Conservation (phyloP, 495 filamentous ascomycete genomes). For the Pyrenula aspistea region DNA sequence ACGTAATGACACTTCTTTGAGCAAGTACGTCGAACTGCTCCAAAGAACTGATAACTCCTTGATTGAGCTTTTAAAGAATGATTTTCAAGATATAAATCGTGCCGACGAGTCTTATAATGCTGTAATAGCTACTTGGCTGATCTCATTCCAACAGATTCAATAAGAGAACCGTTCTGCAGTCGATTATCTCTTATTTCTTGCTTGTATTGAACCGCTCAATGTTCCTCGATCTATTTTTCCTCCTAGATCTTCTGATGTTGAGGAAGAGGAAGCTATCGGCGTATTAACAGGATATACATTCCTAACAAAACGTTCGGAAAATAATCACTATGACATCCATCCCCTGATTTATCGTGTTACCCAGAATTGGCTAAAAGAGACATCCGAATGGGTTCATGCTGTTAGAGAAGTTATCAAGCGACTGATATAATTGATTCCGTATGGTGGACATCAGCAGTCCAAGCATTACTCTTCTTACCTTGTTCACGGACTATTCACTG, state of each 20-base stretch:
- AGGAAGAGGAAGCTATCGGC: conserved; percentile 16
- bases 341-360: conserved; percentile 25
- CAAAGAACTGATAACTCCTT: conserved; percentile 15
- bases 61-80: conserved; percentile 22
- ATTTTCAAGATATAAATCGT: conserved; percentile 25
- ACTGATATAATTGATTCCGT: too few relatives aligned
- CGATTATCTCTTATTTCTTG: conserved; percentile 28
- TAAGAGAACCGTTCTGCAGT: conserved; percentile 17
- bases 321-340: conserved; percentile 13
- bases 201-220: conserved; percentile 26
- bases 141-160: conserved; percentile 35
- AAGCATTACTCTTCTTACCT: too few relatives aligned
- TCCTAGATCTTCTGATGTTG: conserved; percentile 1
- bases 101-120: conserved; percentile 23
- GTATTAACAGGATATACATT: conserved; percentile 18
- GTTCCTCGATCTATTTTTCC: conserved; percentile 25
- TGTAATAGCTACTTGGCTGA: conserved; percentile 29
- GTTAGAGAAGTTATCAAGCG: too few relatives aligned
- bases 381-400: too few relatives aligned
- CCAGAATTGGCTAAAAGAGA: conserved; percentile 23
- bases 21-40: conserved; percentile 19
- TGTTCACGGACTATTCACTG: too few relatives aligned
- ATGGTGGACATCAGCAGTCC: too few relatives aligned
- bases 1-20: conserved; percentile 16
- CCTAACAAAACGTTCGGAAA: conserved; percentile 9